A percentile compares a stretch with the other conserved stretches of the same genome.
Evolutionary conservation across 192 early-diverging fungal genomes (phyloP).

Genomic region (Phlyctochytrium planicorne): DNA sequence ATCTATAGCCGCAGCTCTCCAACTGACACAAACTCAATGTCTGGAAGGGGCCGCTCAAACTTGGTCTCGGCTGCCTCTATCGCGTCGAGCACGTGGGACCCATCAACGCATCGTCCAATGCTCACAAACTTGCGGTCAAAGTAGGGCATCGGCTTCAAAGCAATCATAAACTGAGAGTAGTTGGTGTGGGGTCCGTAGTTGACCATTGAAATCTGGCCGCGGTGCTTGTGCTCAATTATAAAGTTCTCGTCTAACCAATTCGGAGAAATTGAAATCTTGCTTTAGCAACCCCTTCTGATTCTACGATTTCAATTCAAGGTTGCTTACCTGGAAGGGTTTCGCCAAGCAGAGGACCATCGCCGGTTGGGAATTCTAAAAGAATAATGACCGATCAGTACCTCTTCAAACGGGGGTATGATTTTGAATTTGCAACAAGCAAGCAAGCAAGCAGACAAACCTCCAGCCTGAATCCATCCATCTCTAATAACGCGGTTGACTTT

Average conservation of each 20-base stretch:
- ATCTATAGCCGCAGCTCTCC: background rate
- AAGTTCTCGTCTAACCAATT: slow-evolving; percentile 50
- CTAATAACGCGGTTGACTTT: slow-evolving; percentile 32
- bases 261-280: no score
- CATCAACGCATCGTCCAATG: slow-evolving; percentile 48
- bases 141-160: slow-evolving; percentile 38
- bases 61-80: slow-evolving; percentile 30
- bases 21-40: background rate
- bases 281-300: background rate
- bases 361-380: background rate
- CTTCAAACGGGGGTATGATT: no score
- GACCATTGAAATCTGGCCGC: slow-evolving; percentile 43
- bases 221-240: slow-evolving; percentile 40
- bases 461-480: slow-evolving; percentile 48
- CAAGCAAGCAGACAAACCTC: slow-evolving; percentile 20
- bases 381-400: background rate
- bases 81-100: slow-evolving; percentile 29
- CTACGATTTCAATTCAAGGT: no score
- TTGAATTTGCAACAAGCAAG: no score
- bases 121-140: slow-evolving; percentile 52
- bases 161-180: slow-evolving; percentile 45
- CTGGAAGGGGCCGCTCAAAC: slow-evolving; percentile 36
- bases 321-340: background rate
- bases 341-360: slow-evolving; percentile 6
- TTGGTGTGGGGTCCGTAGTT: slow-evolving; percentile 44